Base-by-base conservation (phyloP, 2,329 filamentous ascomycete genomes). In the Curvularia hawaiiensis region DNA sequence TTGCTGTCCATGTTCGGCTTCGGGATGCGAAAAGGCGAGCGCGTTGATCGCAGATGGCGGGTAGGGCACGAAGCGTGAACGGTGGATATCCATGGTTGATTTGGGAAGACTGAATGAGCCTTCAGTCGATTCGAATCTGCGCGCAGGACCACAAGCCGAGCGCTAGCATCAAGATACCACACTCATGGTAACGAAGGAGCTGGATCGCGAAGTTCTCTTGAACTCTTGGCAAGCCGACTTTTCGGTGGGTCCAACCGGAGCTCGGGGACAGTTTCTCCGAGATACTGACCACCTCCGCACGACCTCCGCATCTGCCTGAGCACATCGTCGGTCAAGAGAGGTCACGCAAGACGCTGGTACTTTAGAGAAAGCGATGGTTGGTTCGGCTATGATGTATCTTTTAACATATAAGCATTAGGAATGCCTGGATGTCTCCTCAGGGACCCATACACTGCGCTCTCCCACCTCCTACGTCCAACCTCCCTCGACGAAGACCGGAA, bases 31-130 rank as follows among this genome's bases (percentile, higher is more conserved):
- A 77, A 99, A 98, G 65, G 94, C 92, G 73, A 98, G 86, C 62
- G 92, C 89, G 79, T 97, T 98, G 78, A 99, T 97, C 56, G 92
- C 89, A 59, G 92, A 92, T 8, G 92, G 90, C 64, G 92, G 92
- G 78, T 91, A 98, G 40, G 91, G 90, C 67, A 99, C 90, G 79
- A 99, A 99, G 74, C 95, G 91, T 74, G 93, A 96, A 71, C 95
- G 91, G 82, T 99, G 95, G 75, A 99, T 89, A 79, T 98, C 94
- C 94, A 98, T 97, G 58, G 48, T 41, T 20, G 28, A 54, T 30
- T 30, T 35, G 3, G 20, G 50, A 18, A 28, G 40, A 4, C 14
- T 14, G 18, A 28, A 41, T 28, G 39, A 24, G 54, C 44, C 33
- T 12, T 14, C 14, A 33, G 14, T 28, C 24, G 43, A 4, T 46